Conservation (phyloP, 2,329 filamentous ascomycete genomes). For the Ophiostoma perfectum region DNA sequence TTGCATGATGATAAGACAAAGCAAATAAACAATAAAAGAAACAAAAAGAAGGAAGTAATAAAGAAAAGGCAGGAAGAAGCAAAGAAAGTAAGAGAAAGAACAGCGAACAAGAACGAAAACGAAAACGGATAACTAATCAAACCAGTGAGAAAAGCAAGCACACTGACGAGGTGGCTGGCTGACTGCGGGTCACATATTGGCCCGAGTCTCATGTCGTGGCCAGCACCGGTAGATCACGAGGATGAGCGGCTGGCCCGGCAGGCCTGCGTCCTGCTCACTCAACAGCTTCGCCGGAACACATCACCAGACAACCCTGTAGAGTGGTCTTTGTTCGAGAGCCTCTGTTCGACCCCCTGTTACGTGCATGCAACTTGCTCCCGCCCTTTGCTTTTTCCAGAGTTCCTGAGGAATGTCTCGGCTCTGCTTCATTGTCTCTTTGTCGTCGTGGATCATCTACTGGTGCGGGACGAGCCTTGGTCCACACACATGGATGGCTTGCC, state of each 20-base stretch:
- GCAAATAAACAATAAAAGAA: not conserved
- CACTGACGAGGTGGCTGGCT: not conserved
- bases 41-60: not conserved
- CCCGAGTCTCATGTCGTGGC: not conserved
- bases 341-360: not conserved
- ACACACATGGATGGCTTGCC: not conserved
- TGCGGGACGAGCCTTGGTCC: not conserved
- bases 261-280: not conserved
- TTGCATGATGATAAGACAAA: not conserved
- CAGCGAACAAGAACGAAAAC: not conserved
- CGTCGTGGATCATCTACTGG: not conserved
- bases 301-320: not conserved
- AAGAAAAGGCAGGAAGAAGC: not conserved
- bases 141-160: not conserved
- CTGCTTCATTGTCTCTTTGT: not conserved
- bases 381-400: not conserved
- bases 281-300: not conserved
- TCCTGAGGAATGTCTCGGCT: too few species aligned
- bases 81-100: not conserved
- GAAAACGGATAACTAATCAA: constrained; percentile 1
- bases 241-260: not conserved
- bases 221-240: not conserved
- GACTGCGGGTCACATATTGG: not conserved
- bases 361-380: not conserved
- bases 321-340: not conserved